phyloP scores from a whole-genome alignment of 441 rosid genomes.

The Daphne laureola region DNA sequence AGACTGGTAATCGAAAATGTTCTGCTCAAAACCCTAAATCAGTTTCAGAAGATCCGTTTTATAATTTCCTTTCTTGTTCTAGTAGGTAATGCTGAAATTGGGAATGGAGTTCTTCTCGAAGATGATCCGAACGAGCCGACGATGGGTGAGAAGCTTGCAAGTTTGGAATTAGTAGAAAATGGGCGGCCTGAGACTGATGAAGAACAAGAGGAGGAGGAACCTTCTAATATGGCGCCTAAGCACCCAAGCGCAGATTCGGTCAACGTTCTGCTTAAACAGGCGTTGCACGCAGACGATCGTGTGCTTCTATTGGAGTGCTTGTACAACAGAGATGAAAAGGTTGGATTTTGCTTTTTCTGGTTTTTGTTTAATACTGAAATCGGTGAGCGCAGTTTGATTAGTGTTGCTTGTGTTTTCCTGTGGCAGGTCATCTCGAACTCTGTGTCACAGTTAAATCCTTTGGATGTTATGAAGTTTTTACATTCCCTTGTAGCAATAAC shows the following conservation, averaged over 20 bases:
- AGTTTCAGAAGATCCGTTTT: conserved; percentile 11
- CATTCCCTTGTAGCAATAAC: conserved; percentile 60
- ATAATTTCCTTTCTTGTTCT: conserved; percentile 3
- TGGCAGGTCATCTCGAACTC: conserved; percentile 82
- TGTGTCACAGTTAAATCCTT: conserved; percentile 52
- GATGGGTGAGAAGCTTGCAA: conserved; percentile 80
- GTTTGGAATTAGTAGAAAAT: conserved; percentile 38
- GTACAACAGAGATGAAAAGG: conserved; percentile 86
- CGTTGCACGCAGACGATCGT: conserved; percentile 80
- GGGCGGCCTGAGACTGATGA: conserved; percentile 21
- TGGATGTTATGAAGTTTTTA: conserved; percentile 71
- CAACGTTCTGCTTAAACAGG: conserved; percentile 75
- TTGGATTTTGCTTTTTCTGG: conserved; percentile 7
- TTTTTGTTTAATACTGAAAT: conserved; percentile 4
- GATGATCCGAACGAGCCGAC: conserved; percentile 76
- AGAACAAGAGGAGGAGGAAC: conserved; percentile 25
- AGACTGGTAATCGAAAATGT: conserved; percentile 30
- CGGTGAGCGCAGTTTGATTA: not conserved
- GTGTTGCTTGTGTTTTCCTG: not conserved
- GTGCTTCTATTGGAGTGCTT: conserved; percentile 85
- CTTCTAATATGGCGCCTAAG: conserved; percentile 30
- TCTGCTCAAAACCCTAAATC: not conserved
- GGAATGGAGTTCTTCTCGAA: conserved; percentile 53
- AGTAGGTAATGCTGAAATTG: conserved; percentile 48
- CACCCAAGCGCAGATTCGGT: conserved; percentile 89